Evolutionary conservation across 345 rosid species (phyloP).

Genomic region (Pseudoturritis turrita): DNA sequence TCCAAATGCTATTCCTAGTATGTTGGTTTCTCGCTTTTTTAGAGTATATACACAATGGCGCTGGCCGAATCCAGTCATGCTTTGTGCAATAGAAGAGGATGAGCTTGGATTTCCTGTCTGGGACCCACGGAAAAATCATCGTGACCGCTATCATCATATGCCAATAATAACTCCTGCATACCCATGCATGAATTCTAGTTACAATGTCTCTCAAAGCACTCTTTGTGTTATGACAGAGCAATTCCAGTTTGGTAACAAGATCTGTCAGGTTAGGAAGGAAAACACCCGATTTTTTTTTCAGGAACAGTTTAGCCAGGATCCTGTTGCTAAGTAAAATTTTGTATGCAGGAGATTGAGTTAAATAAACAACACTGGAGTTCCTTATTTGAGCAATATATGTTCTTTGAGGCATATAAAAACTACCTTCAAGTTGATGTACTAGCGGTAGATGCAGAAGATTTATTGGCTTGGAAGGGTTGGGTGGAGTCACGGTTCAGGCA

Average conservation of each 20-base stretch:
- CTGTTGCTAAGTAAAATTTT: not conserved
- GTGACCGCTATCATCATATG: constrained; percentile 62
- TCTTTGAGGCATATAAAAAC: constrained; percentile 63
- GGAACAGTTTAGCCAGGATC: not conserved
- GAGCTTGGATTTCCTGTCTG: constrained; percentile 57
- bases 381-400: constrained; percentile 53
- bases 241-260: constrained; percentile 53
- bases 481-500: constrained; percentile 72
- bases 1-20: constrained; percentile 69
- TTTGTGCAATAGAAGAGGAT: constrained; percentile 58
- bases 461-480: constrained; percentile 70
- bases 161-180: constrained; percentile 82
- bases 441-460: constrained; percentile 51
- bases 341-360: constrained; percentile 51
- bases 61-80: constrained; percentile 82
- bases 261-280: constrained; percentile 43
- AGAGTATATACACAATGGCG: constrained; percentile 65
- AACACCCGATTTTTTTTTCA: not conserved
- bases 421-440: constrained; percentile 59
- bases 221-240: constrained; percentile 64
- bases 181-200: constrained; percentile 78
- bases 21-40: constrained; percentile 62
- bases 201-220: constrained; percentile 66
- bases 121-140: constrained; percentile 63
- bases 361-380: constrained; percentile 52